Evolutionary conservation across 441 rosid genomes (phyloP).

Genomic region (Adansonia madagascariensis): DNA sequence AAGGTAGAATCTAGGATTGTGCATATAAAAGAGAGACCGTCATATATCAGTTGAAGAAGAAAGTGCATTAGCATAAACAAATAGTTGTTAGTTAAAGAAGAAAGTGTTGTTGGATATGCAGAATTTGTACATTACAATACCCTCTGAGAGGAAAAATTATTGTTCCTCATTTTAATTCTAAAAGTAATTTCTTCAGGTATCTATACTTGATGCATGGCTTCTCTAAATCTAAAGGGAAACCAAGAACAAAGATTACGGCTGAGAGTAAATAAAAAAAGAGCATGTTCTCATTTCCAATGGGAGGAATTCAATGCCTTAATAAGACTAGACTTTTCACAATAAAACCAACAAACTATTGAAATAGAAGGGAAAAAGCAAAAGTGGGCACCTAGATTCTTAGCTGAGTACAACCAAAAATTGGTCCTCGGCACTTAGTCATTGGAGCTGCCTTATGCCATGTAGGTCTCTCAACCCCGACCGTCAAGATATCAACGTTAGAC

Average conservation of each 20-base stretch:
- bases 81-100: too few species aligned
- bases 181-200: not conserved
- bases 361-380: not conserved
- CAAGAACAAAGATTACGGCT: slow-evolving; percentile 29
- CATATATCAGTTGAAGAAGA: too few species aligned
- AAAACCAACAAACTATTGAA: slow-evolving; percentile 17
- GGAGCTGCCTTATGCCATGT: slow-evolving; percentile 71
- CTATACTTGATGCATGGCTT: not conserved
- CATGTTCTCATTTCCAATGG: slow-evolving; percentile 31
- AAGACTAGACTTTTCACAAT: slow-evolving; percentile 35
- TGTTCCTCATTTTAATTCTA: not conserved
- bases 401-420: slow-evolving; percentile 72
- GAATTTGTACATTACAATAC: not conserved
- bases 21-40: slow-evolving; percentile 48
- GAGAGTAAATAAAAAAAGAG: not conserved
- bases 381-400: slow-evolving; percentile 52
- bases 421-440: slow-evolving; percentile 78
- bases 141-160: not conserved
- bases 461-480: slow-evolving; percentile 58
- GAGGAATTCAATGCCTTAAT: slow-evolving; percentile 28
- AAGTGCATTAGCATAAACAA: too few species aligned
- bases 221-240: not conserved
- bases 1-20: slow-evolving; percentile 48
- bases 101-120: not conserved
- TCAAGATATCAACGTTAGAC: slow-evolving; percentile 44